phyloP scores from a whole-genome alignment of 129 eudicot species.

The Escallonia rubra region DNA sequence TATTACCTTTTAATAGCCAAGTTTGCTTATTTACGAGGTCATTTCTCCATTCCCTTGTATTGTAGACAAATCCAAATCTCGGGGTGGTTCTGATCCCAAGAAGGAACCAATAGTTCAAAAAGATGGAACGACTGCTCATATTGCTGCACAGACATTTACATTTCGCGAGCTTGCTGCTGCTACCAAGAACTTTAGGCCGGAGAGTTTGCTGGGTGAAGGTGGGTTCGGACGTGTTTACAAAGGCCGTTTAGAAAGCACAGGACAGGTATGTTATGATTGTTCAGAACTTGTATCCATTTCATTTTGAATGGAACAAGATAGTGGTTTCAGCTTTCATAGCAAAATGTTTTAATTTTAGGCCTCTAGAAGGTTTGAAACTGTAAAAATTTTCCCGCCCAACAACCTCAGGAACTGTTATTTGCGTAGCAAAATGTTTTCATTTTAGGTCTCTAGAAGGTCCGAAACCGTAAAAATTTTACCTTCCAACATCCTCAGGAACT shows the following conservation, averaged over 20 bases:
- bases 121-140: constrained; percentile 71
- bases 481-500: too few species aligned
- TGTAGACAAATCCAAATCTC: constrained; percentile 62
- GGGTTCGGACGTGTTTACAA: constrained; percentile 90
- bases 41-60: background rate
- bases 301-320: background rate
- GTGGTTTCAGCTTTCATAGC: too few species aligned
- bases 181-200: constrained; percentile 76
- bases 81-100: constrained; percentile 58
- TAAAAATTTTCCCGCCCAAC: too few species aligned
- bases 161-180: constrained; percentile 95
- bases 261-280: constrained; percentile 46
- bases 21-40: background rate
- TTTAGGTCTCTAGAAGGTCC: too few species aligned
- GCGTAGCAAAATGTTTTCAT: too few species aligned
- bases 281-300: background rate
- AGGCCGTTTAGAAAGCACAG: constrained; percentile 77
- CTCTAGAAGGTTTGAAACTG: too few species aligned
- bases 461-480: too few species aligned
- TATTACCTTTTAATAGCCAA: background rate
- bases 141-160: constrained; percentile 91
- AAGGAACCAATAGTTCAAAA: constrained; percentile 58
- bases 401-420: too few species aligned
- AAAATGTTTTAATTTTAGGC: too few species aligned
- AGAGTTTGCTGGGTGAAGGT: constrained; percentile 81